Conservation (phyloP, 2,329 filamentous ascomycete genomes). For the Stagonosporopsis rhizophila region DNA sequence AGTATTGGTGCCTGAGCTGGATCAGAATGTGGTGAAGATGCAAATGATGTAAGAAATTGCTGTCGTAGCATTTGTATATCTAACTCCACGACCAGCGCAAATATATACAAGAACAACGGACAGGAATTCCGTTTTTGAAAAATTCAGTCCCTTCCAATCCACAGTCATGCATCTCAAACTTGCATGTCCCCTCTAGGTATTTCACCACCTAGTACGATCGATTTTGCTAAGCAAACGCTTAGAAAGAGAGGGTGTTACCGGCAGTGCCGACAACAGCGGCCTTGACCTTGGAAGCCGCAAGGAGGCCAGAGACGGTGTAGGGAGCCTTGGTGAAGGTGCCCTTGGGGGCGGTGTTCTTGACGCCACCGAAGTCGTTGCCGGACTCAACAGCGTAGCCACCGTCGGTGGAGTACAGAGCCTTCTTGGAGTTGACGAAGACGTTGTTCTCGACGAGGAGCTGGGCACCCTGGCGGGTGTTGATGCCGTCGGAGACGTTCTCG, state of each 20-base stretch:
- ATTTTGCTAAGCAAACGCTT: constrained; percentile 6
- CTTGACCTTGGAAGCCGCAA: constrained; percentile 47
- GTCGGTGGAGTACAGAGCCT: constrained; percentile 46
- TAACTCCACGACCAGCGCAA: constrained; percentile 15
- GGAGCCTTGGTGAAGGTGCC: constrained; percentile 46
- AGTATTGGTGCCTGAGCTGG: no score
- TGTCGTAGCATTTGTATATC: constrained; percentile 12
- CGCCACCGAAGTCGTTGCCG: constrained; percentile 52
- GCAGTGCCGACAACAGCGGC: constrained; percentile 50
- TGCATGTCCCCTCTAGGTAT: not conserved
- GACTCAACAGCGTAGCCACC: constrained; percentile 47
- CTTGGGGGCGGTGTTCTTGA: constrained; percentile 38
- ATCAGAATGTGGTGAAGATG: no score
- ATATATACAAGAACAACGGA: constrained; percentile 16
- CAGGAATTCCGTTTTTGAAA: not conserved
- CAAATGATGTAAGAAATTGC: not conserved
- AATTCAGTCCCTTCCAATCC: not conserved
- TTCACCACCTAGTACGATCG: constrained; percentile 2
- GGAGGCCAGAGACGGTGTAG: constrained; percentile 42
- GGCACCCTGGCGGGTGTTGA: constrained; percentile 54
- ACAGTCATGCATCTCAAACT: not conserved
- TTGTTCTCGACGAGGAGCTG: constrained; percentile 54
- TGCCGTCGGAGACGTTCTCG: constrained; percentile 47
- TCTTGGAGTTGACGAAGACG: constrained; percentile 44
- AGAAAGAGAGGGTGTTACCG: constrained; percentile 50